Conservation (phyloP, 441 rosid genomes). For the Eutrema salsugineum region DNA sequence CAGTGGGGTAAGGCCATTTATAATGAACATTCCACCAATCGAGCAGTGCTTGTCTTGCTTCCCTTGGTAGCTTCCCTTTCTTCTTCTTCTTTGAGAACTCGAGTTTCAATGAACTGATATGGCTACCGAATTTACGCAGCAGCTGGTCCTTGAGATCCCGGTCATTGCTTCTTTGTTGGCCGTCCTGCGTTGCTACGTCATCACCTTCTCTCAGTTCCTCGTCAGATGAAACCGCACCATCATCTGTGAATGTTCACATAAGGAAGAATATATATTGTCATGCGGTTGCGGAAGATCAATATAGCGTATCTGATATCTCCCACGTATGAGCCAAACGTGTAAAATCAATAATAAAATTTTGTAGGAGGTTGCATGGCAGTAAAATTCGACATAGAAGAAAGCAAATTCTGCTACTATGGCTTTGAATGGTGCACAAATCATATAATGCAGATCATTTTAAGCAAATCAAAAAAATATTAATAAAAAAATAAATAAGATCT, state of each 20-base stretch:
- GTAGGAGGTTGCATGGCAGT: not conserved
- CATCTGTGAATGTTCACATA: slow-evolving; percentile 47
- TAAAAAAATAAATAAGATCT: too few relatives aligned
- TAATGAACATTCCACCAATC: slow-evolving; percentile 66
- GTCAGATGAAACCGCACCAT: slow-evolving; percentile 71
- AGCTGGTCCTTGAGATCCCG: slow-evolving; percentile 71
- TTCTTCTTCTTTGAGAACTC: slow-evolving; percentile 74
- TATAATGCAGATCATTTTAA: too few relatives aligned
- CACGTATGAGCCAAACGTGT: not conserved
- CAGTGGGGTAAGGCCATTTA: slow-evolving; percentile 79
- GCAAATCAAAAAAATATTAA: too few relatives aligned
- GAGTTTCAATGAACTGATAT: slow-evolving; percentile 52
- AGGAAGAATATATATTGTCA: not conserved
- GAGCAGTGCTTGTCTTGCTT: slow-evolving; percentile 56
- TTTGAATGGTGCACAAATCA: too few relatives aligned
- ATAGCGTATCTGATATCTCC: not conserved
- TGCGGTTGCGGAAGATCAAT: not conserved
- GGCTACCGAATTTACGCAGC: slow-evolving; percentile 68
- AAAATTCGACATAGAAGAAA: too few relatives aligned
- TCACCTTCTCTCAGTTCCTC: slow-evolving; percentile 82
- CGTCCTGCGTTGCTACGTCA: slow-evolving; percentile 41
- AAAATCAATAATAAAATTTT: not conserved
- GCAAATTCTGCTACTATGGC: not conserved
- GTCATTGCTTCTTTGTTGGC: slow-evolving; percentile 47
- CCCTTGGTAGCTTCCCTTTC: slow-evolving; percentile 71